phyloP scores from a whole-genome alignment of 73 alveolate genomes.

The Tetrahymena borealis region DNA sequence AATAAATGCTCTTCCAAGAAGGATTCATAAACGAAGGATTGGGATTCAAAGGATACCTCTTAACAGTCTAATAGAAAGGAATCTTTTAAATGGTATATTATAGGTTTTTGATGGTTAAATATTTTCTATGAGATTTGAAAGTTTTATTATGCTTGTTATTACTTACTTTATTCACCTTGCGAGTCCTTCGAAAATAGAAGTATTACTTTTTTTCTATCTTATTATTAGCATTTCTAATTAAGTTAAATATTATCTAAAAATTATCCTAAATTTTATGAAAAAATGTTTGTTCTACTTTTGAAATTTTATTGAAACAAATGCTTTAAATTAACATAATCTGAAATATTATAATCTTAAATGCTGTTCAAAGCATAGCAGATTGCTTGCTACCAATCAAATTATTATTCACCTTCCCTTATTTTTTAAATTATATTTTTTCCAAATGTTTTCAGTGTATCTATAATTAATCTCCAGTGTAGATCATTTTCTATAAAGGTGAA shows the following conservation, averaged over 20 bases:
- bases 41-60: neutral
- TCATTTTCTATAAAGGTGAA: neutral
- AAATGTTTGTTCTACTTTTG: neutral
- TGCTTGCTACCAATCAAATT: neutral
- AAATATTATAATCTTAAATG: neutral
- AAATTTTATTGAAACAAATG: neutral
- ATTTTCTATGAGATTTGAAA: neutral
- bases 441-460: neutral
- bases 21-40: neutral
- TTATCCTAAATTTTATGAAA: neutral
- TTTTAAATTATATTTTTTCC: neutral
- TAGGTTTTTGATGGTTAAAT: neutral
- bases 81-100: neutral
- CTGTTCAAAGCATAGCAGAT: neutral
- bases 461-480: neutral
- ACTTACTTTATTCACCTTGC: neutral
- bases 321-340: neutral
- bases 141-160: neutral
- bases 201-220: neutral
- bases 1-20: neutral
- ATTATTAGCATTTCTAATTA: neutral
- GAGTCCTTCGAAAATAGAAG: neutral
- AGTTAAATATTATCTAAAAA: neutral
- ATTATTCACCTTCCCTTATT: neutral
- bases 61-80: neutral